Percentiles rank a stretch among this genome's conserved stretches.
Conservation (phyloP, 1,284 basidiomycete genomes). For the Ceratobasidium sp. region DNA sequence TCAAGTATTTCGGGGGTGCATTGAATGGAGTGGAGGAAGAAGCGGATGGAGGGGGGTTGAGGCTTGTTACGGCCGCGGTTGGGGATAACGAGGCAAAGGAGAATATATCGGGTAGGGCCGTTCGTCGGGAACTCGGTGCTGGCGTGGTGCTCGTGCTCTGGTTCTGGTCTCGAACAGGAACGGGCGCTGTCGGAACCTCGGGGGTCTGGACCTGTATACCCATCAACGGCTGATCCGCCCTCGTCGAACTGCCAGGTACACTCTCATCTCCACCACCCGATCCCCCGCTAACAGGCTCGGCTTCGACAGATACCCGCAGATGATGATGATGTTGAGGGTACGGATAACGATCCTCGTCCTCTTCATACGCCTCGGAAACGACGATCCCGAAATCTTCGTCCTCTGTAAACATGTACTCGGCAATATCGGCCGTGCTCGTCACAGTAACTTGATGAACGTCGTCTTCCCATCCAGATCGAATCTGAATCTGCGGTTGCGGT, state of each 20-base stretch:
- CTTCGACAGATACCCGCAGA: background rate
- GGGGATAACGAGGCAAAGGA: background rate
- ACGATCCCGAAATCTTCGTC: slow-evolving; percentile 43
- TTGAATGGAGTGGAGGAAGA: background rate
- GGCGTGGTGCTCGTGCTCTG: background rate
- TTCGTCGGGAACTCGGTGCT: background rate
- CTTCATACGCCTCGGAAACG: slow-evolving; percentile 28
- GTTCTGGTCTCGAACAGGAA: background rate
- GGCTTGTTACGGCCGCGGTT: too few relatives aligned
- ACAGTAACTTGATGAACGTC: background rate
- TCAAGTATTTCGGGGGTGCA: background rate
- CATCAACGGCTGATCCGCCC: background rate
- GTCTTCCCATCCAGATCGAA: background rate
- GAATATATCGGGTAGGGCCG: slow-evolving; percentile 10
- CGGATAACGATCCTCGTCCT: slow-evolving; percentile 16
- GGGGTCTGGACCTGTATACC: background rate
- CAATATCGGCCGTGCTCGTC: background rate
- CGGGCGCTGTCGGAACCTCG: background rate
- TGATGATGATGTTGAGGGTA: background rate
- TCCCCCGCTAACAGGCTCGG: background rate
- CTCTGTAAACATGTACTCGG: background rate
- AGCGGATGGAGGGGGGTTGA: too few relatives aligned
- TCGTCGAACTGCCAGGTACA: background rate
- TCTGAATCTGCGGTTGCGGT: too few relatives aligned
- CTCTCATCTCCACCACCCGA: background rate